Percentiles rank a stretch among this genome's conserved stretches.
These are phyloP conservation scores for Chloranthus sessilifolius DNA, from an alignment of 164 flowering plant species.

Conservation along the genomic window DNA sequence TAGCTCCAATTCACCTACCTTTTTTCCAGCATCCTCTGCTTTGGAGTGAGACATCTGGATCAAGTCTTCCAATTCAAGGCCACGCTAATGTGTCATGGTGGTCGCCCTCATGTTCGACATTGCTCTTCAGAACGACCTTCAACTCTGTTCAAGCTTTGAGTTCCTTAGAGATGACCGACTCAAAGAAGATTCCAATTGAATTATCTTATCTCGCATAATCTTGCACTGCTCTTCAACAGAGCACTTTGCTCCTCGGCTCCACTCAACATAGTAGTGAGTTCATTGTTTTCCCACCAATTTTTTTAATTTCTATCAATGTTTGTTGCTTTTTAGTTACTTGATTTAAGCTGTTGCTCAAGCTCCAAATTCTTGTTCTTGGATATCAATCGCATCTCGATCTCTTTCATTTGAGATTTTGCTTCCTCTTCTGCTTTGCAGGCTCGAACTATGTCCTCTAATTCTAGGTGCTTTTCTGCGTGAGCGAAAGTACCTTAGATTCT, in stretches of 20 bases:
- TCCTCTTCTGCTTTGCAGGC: slow-evolving; percentile 56
- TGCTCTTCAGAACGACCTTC: slow-evolving; percentile 35
- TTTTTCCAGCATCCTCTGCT: slow-evolving; percentile 55
- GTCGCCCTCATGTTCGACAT: slow-evolving; percentile 77
- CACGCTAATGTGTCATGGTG: slow-evolving; percentile 47
- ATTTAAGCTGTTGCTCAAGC: slow-evolving; percentile 59
- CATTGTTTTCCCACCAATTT: slow-evolving; percentile 39
- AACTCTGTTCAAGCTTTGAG: slow-evolving; percentile 60
- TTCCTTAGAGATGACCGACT: slow-evolving; percentile 29
- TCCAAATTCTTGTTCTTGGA: slow-evolving; percentile 59
- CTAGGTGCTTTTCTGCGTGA: slow-evolving; percentile 47
- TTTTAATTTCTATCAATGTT: slow-evolving; percentile 44
- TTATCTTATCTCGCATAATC: slow-evolving; percentile 44
- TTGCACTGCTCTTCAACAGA: slow-evolving; percentile 23
- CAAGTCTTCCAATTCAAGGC: slow-evolving; percentile 71
- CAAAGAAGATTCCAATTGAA: slow-evolving; percentile 42
- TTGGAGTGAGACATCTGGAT: slow-evolving; percentile 58
- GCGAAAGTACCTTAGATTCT: slow-evolving; percentile 52
- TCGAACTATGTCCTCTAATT: slow-evolving; percentile 50
- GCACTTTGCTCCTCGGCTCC: slow-evolving; percentile 50
- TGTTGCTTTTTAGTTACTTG: slow-evolving; percentile 36
- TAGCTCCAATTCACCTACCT: slow-evolving; percentile 59
- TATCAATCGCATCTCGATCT: slow-evolving; percentile 38
- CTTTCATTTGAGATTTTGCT: slow-evolving; percentile 45
- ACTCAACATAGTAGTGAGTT: slow-evolving; percentile 26